phyloP scores from a whole-genome alignment of 2,329 filamentous ascomycete genomes.

The Xylaria sp. region DNA sequence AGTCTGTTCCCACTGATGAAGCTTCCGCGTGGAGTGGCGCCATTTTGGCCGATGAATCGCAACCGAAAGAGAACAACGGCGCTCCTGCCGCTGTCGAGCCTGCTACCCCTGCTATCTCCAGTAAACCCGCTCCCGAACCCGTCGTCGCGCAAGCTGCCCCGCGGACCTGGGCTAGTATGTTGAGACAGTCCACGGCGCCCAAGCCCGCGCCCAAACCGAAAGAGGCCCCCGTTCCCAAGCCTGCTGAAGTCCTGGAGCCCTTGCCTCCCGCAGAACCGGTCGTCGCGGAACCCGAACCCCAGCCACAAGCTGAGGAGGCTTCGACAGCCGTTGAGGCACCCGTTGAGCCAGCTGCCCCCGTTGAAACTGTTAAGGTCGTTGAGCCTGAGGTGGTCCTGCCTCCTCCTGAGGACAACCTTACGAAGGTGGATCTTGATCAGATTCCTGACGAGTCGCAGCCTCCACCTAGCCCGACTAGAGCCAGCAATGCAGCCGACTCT shows the following conservation, averaged over 20 bases:
- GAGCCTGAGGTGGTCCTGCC: constrained; percentile 53
- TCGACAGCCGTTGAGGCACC: constrained; percentile 30
- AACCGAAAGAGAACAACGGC: constrained; percentile 35
- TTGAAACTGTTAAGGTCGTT: constrained; percentile 36
- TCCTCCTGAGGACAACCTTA: constrained; percentile 76
- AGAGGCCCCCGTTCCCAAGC: constrained; percentile 43
- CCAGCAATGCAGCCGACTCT: constrained; percentile 83
- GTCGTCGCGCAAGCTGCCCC: constrained; percentile 36
- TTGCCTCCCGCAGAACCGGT: constrained; percentile 40
- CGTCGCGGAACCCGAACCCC: constrained; percentile 36
- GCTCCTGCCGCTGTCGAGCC: constrained; percentile 9
- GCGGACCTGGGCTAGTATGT: constrained; percentile 73
- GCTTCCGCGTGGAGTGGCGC: constrained; percentile 57
- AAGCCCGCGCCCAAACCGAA: constrained; percentile 55
- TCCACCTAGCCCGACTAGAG: constrained; percentile 72
- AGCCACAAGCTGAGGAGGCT: constrained; percentile 34
- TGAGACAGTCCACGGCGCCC: constrained; percentile 53
- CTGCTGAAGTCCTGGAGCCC: constrained; percentile 41
- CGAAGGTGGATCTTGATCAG: constrained; percentile 87
- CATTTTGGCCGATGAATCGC: constrained; percentile 35
- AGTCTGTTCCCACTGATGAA: constrained; percentile 65
- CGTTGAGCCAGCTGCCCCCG: constrained; percentile 28
- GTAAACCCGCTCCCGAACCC: constrained; percentile 27
- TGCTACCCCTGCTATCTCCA: constrained; percentile 35
- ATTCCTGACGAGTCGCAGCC: constrained; percentile 76